Conservation (phyloP, 192 early-diverging fungal species). For the Glomus cerebriforme region DNA sequence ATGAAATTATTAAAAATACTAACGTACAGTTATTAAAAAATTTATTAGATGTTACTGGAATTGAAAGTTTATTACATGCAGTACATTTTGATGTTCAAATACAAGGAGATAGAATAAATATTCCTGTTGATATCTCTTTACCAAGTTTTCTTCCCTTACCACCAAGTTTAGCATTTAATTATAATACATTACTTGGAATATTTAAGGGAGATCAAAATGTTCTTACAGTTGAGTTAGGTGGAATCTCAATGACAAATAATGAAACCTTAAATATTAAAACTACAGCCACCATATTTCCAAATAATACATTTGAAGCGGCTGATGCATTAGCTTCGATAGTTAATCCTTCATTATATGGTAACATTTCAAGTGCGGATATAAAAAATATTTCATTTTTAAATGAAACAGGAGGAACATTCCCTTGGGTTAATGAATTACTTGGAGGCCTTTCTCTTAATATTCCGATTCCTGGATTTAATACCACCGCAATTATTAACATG, state of each 20-base stretch:
- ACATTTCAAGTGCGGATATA: background rate
- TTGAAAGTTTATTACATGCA: background rate
- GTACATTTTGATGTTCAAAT: background rate
- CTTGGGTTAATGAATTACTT: background rate
- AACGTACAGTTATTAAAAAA: background rate
- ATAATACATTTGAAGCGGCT: background rate
- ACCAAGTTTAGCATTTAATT: background rate
- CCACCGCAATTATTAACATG: background rate
- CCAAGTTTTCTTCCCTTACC: background rate
- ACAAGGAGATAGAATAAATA: background rate
- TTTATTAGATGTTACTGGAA: background rate
- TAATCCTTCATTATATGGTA: background rate
- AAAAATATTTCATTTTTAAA: background rate
- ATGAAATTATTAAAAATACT: background rate
- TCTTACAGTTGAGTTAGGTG: background rate
- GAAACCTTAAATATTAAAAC: background rate
- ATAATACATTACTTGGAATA: background rate
- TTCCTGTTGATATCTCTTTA: background rate
- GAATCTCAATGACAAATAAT: conserved; percentile 2
- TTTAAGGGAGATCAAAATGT: background rate
- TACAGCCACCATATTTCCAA: background rate
- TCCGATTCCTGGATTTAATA: background rate
- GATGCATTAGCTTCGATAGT: background rate
- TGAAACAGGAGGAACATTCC: background rate
- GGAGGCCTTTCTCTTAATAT: background rate